phyloP scores from a whole-genome alignment of 2,329 filamentous ascomycete species.

The Curvularia spicifera region DNA sequence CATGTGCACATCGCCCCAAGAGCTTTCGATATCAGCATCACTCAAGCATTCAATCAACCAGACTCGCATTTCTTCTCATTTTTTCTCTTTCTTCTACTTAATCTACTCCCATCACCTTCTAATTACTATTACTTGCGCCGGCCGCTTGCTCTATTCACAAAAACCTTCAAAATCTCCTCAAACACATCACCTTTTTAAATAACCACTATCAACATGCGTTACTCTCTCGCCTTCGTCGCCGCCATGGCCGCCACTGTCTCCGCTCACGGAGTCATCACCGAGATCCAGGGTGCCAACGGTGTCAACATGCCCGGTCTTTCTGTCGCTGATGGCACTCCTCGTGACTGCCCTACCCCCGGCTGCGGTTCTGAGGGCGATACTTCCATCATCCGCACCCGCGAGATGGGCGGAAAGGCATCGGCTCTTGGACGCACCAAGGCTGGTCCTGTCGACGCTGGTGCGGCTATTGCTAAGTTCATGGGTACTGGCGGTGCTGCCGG shows the following conservation, averaged over 20 bases:
- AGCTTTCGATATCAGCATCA: constrained; percentile 34
- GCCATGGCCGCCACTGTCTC: constrained; percentile 57
- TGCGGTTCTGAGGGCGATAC: constrained; percentile 74
- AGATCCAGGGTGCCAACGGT: constrained; percentile 65
- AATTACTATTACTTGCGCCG: constrained; percentile 46
- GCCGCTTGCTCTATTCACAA: constrained; percentile 41
- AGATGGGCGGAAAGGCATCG: constrained; percentile 63
- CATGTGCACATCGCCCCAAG: constrained; percentile 16
- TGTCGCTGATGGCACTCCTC: constrained; percentile 69
- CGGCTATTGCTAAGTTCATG: constrained; percentile 17
- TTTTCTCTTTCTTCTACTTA: background rate
- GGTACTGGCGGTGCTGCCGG: constrained; percentile 55
- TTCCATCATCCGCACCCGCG: constrained; percentile 69
- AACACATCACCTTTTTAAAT: constrained; percentile 13
- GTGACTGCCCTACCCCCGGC: constrained; percentile 66
- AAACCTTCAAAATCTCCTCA: background rate
- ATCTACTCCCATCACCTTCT: constrained; percentile 27
- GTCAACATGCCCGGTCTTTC: constrained; percentile 68
- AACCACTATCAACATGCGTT: constrained; percentile 54
- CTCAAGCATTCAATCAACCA: constrained; percentile 18
- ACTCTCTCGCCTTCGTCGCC: constrained; percentile 55
- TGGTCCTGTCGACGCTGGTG: constrained; percentile 52
- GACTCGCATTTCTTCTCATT: constrained; percentile 35
- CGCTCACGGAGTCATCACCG: constrained; percentile 65
- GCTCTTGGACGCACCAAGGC: constrained; percentile 69